These are phyloP conservation scores for Penicillium sp. DNA, from an alignment of 2,329 filamentous ascomycete genomes.

Conservation along the genomic window DNA sequence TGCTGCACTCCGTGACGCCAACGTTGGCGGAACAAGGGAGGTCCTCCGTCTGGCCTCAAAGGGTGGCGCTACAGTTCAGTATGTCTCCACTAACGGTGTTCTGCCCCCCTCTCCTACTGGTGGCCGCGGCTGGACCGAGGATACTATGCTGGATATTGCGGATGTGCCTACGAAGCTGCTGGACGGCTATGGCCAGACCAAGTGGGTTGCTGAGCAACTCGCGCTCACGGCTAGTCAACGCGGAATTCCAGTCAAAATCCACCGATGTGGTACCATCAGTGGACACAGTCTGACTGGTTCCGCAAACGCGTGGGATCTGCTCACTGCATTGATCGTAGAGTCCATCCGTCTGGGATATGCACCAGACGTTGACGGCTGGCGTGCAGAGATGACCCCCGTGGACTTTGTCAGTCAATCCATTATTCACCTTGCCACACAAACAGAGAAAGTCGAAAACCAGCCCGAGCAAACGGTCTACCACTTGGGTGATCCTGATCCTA, in stretches of 20 bases:
- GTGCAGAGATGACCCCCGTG: slow-evolving; percentile 80
- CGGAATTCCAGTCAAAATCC: slow-evolving; percentile 69
- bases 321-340: slow-evolving; percentile 75
- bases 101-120: slow-evolving; percentile 68
- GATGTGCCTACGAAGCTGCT: slow-evolving; percentile 68
- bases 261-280: slow-evolving; percentile 74
- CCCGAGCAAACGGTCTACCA: slow-evolving; percentile 69
- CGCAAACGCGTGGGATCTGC: slow-evolving; percentile 75
- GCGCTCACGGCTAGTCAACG: slow-evolving; percentile 68
- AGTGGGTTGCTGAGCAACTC: slow-evolving; percentile 78
- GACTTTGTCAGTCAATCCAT: slow-evolving; percentile 79
- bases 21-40: slow-evolving; percentile 77
- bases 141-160: slow-evolving; percentile 65
- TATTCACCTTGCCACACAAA: slow-evolving; percentile 65
- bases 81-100: slow-evolving; percentile 79
- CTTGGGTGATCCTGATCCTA: slow-evolving; percentile 70
- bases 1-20: slow-evolving; percentile 70
- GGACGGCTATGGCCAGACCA: slow-evolving; percentile 77
- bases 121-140: slow-evolving; percentile 69
- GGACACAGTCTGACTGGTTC: slow-evolving; percentile 74
- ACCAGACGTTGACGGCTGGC: slow-evolving; percentile 73
- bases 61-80: slow-evolving; percentile 71
- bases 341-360: slow-evolving; percentile 71
- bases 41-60: slow-evolving; percentile 69
- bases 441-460: slow-evolving; percentile 38